Base-by-base conservation (phyloP, 176 grass and related monocot genomes). In the Puccinellia tenuiflora region DNA sequence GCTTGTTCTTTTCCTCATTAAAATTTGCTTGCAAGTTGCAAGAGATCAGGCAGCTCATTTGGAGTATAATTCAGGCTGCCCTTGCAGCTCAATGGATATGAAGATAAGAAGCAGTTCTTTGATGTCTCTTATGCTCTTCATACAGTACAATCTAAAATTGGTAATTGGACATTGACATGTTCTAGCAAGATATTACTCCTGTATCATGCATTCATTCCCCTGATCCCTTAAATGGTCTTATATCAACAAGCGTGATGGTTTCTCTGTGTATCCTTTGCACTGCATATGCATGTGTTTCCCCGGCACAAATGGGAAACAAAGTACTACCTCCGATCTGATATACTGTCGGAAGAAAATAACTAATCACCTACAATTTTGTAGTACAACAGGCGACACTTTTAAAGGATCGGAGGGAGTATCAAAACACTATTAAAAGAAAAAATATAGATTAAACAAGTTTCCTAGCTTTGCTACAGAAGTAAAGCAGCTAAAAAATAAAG, bases 61-160 rank as follows among this genome's bases (percentile, higher is more conserved):
- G 57, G 47, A 55, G 54, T 31, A 48, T 22, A 60, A 63, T 14
- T 51, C 14, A 25, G 53, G n/a, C 29, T 71, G 52, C 64, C 48
- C 61, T 68, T 63, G 13, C n/a, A 79, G 52, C 64, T 88, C 51
- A 35, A 47, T 38, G 34, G 65, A 42, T 17, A 20, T 29, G 30
- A 50, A 65, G 21, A 84, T 57, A 50, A 70, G 48, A 67, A 88
- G 55, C 18, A 75, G 37, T 37, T 80, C n/a, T 39, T 52, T 71
- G 28, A 14, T 75, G 57, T 48, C 20, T 50, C n/a, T n/a, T n/a
- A n/a, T n/a, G n/a, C n/a, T n/a, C 56, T 48, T 80, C 26, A 17
- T 57, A 22, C 56, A 22, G 46, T 26, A 52, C 16, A 68, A 13
- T 73, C 22, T 46, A 87, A 56, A 77, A 78, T 54, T 48, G 59